phyloP scores from a whole-genome alignment of 2,329 filamentous ascomycete genomes.

The Claviceps arundinis region DNA sequence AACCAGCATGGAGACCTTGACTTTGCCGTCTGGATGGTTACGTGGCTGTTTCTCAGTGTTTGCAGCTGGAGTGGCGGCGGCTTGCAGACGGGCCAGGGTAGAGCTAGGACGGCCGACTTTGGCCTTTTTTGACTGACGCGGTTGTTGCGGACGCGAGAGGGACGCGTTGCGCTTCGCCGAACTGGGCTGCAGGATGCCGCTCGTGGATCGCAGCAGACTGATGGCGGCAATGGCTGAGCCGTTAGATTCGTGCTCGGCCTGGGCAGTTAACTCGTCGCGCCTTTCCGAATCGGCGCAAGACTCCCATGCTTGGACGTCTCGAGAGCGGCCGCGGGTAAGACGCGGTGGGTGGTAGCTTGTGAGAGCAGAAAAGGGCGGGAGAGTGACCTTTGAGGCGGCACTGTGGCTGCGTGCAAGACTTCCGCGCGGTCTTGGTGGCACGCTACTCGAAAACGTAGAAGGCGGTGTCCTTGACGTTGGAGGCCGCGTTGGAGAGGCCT shows the following conservation, averaged over 20 bases:
- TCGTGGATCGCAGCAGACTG: conserved; percentile 62
- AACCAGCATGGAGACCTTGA: conserved; percentile 26
- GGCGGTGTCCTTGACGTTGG: conserved; percentile 31
- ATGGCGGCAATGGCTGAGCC: conserved; percentile 74
- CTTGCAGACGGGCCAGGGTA: conserved; percentile 48
- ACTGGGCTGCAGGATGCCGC: conserved; percentile 39
- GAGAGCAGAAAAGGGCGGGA: conserved; percentile 41
- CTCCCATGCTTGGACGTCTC: conserved; percentile 83
- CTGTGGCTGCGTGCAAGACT: conserved; percentile 60
- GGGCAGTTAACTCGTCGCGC: conserved; percentile 65
- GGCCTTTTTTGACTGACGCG: conserved; percentile 41
- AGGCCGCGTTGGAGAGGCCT: conserved; percentile 49
- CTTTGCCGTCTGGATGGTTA: conserved; percentile 16
- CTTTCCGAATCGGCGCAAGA: conserved; percentile 74
- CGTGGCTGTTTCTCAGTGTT: conserved; percentile 16
- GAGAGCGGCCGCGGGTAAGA: conserved; percentile 58
- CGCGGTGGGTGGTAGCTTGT: conserved; percentile 40
- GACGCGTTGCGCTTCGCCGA: conserved; percentile 51
- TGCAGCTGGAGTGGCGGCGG: conserved; percentile 12
- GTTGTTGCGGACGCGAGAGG: conserved; percentile 17
- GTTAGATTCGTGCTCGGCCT: conserved; percentile 66
- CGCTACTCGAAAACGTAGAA: conserved; percentile 32
- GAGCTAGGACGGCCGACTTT: conserved; percentile 49
- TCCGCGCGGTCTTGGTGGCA: conserved; percentile 30
- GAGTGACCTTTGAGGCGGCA: conserved; percentile 44